Base-by-base conservation (phyloP, 2,329 filamentous ascomycete genomes). In the Aspergillus carbonarius region DNA sequence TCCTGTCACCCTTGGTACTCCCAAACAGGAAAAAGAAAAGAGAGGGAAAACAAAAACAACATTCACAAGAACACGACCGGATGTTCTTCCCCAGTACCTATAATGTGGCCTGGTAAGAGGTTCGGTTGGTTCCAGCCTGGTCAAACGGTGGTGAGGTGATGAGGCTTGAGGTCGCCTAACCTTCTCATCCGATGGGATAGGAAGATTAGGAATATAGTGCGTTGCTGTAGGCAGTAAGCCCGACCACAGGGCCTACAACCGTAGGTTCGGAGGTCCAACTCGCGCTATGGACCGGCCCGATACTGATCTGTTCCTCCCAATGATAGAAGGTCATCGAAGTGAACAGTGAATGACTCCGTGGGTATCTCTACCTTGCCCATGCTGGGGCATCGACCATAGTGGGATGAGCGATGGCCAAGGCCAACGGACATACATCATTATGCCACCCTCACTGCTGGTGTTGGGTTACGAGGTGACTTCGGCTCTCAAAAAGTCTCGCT, bases 211-310 rank as follows among this genome's bases (percentile, higher is more conserved):
- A 48, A 9, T 30, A 15, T 30, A 17, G 44, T 48, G 44, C 44
- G 44, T 48, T 25, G 44, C 44, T 30, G 44, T 48, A 32, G n/a
- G 44, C 25, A 25, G 42, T 15, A 48, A 48, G 44, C 44, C 32
- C 25, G 32, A 17, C n/a, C 25, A 17, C 23, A 32, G 17, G 23
- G 15, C 27, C 27, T 30, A 9, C 27, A 9, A 30, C 27, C 30
- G 15, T 15, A 47, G 12, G 42, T 8, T 13, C 23, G 42, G 23
- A n/a, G 44, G n/a, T 17, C 44, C 44, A 48, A 32, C 50, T 30
- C 46, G 54, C 58, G 58, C 60, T 52, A 62, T 62, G 60, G 60
- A 57, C 58, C 60, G 60, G 60, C 46, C 60, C 60, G 60, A 52
- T 58, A 48, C 44, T 48, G 44, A 58, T 60, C 58, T 60, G 54